Evolutionary conservation across 495 filamentous ascomycete genomes (phyloP).

Genomic region (Schizothecium vesticola): DNA sequence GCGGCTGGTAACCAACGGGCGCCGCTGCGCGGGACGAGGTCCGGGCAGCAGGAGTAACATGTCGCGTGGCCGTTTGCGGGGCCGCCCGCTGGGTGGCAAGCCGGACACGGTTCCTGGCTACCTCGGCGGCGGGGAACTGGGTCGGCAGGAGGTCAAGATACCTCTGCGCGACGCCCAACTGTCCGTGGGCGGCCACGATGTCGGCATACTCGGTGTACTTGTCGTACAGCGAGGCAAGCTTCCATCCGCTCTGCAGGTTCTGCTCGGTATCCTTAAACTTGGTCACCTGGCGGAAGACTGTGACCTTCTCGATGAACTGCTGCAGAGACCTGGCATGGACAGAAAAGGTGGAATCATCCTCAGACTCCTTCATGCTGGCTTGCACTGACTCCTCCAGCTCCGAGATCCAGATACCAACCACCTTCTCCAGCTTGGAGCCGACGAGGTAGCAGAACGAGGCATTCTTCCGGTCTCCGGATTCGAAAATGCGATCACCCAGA

Average conservation of each 20-base stretch:
- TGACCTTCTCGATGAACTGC: constrained; percentile 95
- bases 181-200: constrained; percentile 84
- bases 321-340: constrained; percentile 86
- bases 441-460: constrained; percentile 94
- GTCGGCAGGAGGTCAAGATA: constrained; percentile 85
- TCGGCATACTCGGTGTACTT: constrained; percentile 98
- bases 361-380: constrained; percentile 58
- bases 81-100: constrained; percentile 70
- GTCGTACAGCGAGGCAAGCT: constrained; percentile 79
- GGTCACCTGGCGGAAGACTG: constrained; percentile 89
- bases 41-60: constrained; percentile 18
- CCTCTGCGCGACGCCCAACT: constrained; percentile 77
- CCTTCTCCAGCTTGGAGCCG: constrained; percentile 95
- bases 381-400: constrained; percentile 80
- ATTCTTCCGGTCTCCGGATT: constrained; percentile 70
- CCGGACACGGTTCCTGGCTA: constrained; percentile 80
- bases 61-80: constrained; percentile 24
- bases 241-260: constrained; percentile 70
- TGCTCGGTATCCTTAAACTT: constrained; percentile 82
- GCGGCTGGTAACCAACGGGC: constrained; percentile 36
- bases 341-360: constrained; percentile 76
- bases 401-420: constrained; percentile 85
- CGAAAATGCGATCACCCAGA: constrained; percentile 83
- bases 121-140: constrained; percentile 81
- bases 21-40: constrained; percentile 29